Percentiles rank a stretch among this genome's conserved stretches.
phyloP scores from a whole-genome alignment of 768 basidiomycete genomes.

The Sarcodon aspratus region DNA sequence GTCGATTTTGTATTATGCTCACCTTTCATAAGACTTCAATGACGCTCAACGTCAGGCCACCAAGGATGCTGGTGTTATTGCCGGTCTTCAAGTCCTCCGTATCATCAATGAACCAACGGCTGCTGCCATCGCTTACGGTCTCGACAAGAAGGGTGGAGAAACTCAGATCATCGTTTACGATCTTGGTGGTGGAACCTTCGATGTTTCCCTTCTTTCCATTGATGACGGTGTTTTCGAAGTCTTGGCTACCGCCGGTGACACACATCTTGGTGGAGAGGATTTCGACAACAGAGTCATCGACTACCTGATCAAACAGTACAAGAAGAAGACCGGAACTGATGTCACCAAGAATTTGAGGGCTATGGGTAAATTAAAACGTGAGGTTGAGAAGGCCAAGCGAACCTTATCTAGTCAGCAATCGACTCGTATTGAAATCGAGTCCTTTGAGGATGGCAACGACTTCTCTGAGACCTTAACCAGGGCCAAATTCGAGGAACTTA shows the following conservation, averaged over 20 bases:
- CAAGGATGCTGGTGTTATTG: constrained; percentile 34
- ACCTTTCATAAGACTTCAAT: constrained; percentile 32
- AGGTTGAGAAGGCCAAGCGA: constrained; percentile 66
- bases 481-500: constrained; percentile 95
- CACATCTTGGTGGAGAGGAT: constrained; percentile 51
- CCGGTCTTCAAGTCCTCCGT: constrained; percentile 32
- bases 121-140: constrained; percentile 36
- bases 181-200: constrained; percentile 48
- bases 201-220: constrained; percentile 47
- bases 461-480: constrained; percentile 91
- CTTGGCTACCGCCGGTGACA: constrained; percentile 51
- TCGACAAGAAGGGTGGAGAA: constrained; percentile 33
- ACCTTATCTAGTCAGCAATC: constrained; percentile 80
- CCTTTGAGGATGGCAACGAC: constrained; percentile 89
- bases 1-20: constrained; percentile 1
- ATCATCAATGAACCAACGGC: constrained; percentile 41
- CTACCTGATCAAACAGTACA: constrained; percentile 57
- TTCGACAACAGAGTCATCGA: constrained; percentile 69
- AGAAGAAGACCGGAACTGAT: constrained; percentile 55
- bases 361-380: constrained; percentile 60
- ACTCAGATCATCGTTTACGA: constrained; percentile 48
- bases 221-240: constrained; percentile 52
- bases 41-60: constrained; percentile 35
- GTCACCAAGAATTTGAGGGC: constrained; percentile 50
- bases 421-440: constrained; percentile 85